Evolutionary conservation across 352 stramenopile species (phyloP), one percentile per base, ranked within the genome.

Genomic region (Phytopythium montanum): DNA sequence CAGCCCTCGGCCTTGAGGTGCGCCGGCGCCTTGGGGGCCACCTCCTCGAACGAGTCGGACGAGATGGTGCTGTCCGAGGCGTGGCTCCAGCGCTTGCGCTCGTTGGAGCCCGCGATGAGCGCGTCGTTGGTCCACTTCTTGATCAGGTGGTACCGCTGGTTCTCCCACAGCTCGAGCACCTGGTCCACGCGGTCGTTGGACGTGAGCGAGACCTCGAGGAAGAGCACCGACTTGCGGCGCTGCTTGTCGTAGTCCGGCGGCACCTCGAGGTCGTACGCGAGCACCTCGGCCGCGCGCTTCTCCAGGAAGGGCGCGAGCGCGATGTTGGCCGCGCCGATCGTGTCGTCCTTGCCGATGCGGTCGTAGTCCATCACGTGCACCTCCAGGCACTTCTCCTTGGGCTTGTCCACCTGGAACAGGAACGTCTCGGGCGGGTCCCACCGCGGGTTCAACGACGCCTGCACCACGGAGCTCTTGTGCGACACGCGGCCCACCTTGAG

Each of bases 91-190:
- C 79, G 80, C 60, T 83, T 84, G 59, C 86, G 83, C 49, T 95
- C 81, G 38, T 62, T 81, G 0, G 68, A 84, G 49, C 72, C 65
- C 10, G 62, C 42, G 28, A 88, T 68, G 34, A 87, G 51, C 39
- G 71, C 76, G 38, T 90, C 77, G 19, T 67, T 80, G 16, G 75
- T 90, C 81, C 83, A 95, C 46, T 87, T 90, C 62, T 87, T 84
- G 57, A 89, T 69, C 48, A 91, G 73, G 57, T 88, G 73, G 66
- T 81, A 92, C 21, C 81, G 79, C 64, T 95, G 80, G 68, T 92
- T 90, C 70, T 95, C 83, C 83, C 84, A 95, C 21, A 92, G 73
- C 66, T 92, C 83, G 7, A 95, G 70, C 21, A 88, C 69, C 56
- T 81, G 67, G 59, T 90, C 82, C 21, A 85, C 75, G 29, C 60